phyloP scores from a whole-genome alignment of 805 yeast species.

The Candida chilensis region DNA sequence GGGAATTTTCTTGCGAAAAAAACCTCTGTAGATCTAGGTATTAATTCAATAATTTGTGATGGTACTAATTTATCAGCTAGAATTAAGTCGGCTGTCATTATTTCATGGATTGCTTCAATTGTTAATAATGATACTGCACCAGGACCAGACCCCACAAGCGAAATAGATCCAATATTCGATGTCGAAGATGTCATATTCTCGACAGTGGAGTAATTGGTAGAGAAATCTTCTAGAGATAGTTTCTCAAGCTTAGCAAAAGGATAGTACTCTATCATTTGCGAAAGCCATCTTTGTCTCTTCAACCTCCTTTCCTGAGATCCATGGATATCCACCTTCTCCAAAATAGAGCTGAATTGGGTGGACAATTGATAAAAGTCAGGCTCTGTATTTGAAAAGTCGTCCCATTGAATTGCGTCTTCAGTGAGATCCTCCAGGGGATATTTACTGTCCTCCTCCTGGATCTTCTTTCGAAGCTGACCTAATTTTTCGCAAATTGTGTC shows the following conservation, averaged over 20 bases:
- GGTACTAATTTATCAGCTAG: slow-evolving; percentile 36
- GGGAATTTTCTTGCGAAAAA: slow-evolving; percentile 35
- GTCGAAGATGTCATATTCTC: too few species aligned
- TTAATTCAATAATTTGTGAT: slow-evolving; percentile 30
- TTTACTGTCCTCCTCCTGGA: slow-evolving; percentile 23
- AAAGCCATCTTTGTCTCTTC: too few species aligned
- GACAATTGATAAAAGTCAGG: too few species aligned
- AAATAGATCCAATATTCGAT: slow-evolving; percentile 26
- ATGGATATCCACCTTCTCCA: too few species aligned
- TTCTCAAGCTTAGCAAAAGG: slow-evolving; percentile 23
- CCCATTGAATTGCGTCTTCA: too few species aligned
- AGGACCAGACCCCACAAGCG: slow-evolving; percentile 34
- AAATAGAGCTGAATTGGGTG: too few species aligned
- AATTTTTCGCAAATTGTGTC: slow-evolving; percentile 24
- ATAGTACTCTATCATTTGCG: too few species aligned
- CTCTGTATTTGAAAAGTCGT: too few species aligned
- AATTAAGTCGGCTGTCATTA: slow-evolving; percentile 27
- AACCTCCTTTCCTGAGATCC: too few species aligned
- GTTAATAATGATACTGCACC: slow-evolving; percentile 30
- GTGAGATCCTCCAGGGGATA: too few species aligned
- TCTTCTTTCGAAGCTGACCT: slow-evolving; percentile 20
- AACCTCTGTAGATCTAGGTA: slow-evolving; percentile 23
- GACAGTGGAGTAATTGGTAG: slow-evolving; percentile 12
- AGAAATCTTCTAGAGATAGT: slow-evolving; percentile 18
- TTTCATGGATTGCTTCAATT: slow-evolving; percentile 28